phyloP scores from a whole-genome alignment of 192 early-diverging fungal species.

The Lunasporangiospora selenospora region DNA sequence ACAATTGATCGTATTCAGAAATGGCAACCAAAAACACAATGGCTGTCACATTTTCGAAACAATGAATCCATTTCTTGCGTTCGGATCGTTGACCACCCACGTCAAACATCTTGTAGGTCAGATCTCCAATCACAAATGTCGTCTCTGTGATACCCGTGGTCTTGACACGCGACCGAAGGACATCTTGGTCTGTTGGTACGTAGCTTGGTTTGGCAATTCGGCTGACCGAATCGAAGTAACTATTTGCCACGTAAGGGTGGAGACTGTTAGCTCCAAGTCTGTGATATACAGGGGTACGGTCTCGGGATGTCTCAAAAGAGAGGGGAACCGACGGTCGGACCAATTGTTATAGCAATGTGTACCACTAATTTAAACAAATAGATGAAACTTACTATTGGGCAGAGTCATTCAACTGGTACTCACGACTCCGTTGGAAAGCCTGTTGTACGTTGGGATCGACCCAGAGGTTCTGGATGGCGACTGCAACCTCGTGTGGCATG shows the following conservation, averaged over 20 bases:
- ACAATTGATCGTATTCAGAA: constrained; percentile 94
- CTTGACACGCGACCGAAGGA: constrained; percentile 95
- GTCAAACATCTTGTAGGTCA: constrained; percentile 96
- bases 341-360: too few relatives aligned
- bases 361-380: too few relatives aligned
- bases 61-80: constrained; percentile 99
- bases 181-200: constrained; percentile 93
- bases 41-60: constrained; percentile 96
- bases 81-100: constrained; percentile 98
- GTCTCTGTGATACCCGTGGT: constrained; percentile 97
- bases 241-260: constrained; percentile 19
- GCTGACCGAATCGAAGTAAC: constrained; percentile 94
- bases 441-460: constrained; percentile 82
- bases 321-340: too few relatives aligned
- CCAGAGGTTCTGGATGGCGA: constrained; percentile 87
- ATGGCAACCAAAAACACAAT: constrained; percentile 97
- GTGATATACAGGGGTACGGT: too few relatives aligned
- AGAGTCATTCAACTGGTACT: constrained; percentile 98
- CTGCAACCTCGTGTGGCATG: constrained; percentile 80
- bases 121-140: constrained; percentile 86
- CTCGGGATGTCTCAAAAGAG: too few relatives aligned
- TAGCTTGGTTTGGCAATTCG: constrained; percentile 86
- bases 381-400: constrained; percentile 88
- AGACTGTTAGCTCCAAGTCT: too few relatives aligned
- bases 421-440: constrained; percentile 81